Percentiles rank a stretch among this genome's conserved stretches.
phyloP scores from a whole-genome alignment of 2,329 filamentous ascomycete species.

The Harringtonia aguacate region DNA sequence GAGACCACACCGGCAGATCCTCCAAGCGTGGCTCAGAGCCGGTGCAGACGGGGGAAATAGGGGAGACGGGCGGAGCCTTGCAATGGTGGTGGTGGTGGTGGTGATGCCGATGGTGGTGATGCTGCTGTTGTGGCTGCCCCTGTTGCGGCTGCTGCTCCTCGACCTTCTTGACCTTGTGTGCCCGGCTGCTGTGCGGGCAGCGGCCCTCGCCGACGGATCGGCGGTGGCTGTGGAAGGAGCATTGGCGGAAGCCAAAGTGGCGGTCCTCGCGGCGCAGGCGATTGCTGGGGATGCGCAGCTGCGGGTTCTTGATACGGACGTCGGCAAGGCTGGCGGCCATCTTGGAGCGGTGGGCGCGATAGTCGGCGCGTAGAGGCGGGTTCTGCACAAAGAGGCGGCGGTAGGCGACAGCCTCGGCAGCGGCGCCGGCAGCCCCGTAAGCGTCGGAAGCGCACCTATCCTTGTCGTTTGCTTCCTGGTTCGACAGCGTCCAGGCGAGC shows the following conservation, averaged over 20 bases:
- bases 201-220: conserved; percentile 39
- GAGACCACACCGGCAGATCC: conserved; percentile 8
- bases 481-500: conserved; percentile 43
- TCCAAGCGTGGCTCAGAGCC: conserved; percentile 4
- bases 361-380: conserved; percentile 38
- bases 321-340: conserved; percentile 40
- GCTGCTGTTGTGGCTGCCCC: background rate
- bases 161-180: background rate
- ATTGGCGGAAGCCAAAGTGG: conserved; percentile 49
- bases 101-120: background rate
- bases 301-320: conserved; percentile 47
- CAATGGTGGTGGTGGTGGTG: background rate
- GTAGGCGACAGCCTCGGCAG: no score
- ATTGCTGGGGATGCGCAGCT: conserved; percentile 47
- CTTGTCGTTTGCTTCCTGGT: background rate
- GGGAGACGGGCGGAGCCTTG: background rate
- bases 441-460: no score
- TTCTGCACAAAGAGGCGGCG: conserved; percentile 30
- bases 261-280: conserved; percentile 44
- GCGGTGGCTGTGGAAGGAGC: conserved; percentile 49
- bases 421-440: no score
- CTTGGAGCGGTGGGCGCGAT: conserved; percentile 39
- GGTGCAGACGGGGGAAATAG: background rate
- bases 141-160: background rate
- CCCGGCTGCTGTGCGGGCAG: conserved; percentile 34